Evolutionary conservation across 352 stramenopile species (phyloP), one percentile per base, ranked within the genome.

Genomic region (Phytophthora pinifolia): DNA sequence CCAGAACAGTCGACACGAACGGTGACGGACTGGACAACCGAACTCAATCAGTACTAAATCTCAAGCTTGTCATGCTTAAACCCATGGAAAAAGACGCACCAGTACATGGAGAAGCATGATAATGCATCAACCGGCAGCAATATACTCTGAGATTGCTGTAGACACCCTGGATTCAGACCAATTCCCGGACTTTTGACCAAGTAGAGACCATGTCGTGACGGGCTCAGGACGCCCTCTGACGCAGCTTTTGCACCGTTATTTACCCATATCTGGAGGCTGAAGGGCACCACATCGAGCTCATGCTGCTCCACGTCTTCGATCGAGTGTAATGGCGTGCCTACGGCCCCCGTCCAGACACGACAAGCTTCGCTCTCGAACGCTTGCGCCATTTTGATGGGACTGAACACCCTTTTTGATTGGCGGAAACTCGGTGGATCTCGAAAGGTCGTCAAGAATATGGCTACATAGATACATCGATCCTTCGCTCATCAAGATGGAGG

Each of bases 61-160:
- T 34, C 1, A 45, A 41, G 2, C 12, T 27, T 36, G 13, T 15
- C 9, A 31, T 27, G 9, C 15, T 39, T 29, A 59, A 36, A 43
- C 31, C 2, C 30, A 30, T 35, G 15, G 27, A 33, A 46, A 49
- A 25, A 17, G 6, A 45, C 56, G n/a, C 9, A 86, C 72, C 62
- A 74, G 62, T 89, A 89, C 6, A 86, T 38, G 1, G 72, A 68
- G 3, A 85, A 75, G 49, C 49, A 69, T 0, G 42, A 69, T 7
- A 75, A 46, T 29, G 46, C n/a, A 50, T 67, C 47, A 30, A 37
- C 34, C 25, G 76, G 38, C 44, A 83, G 53, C 4, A 77, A 63
- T 27, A 88, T 37, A 13, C 55, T 58, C 32, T 43, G 14, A 39
- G 41, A 17, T 53, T 55, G 54, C 34, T 56, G 29, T 5, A 53